phyloP scores from a whole-genome alignment of 108 stramenopile genomes.

The Chaetoceros muelleri region DNA sequence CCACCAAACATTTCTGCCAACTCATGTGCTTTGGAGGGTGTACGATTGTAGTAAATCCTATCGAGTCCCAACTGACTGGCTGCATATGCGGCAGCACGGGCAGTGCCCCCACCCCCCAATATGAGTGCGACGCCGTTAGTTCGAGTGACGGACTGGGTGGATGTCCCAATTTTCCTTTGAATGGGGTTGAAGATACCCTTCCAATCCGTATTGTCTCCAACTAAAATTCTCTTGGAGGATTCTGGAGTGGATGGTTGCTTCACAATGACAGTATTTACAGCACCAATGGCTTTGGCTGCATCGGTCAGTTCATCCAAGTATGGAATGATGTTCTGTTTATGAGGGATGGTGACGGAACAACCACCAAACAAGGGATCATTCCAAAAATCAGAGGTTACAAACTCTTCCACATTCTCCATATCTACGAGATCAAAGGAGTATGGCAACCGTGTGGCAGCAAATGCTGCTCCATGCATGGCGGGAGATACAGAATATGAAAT shows the following conservation, averaged over 20 bases:
- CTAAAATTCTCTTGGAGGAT: conserved; percentile 36
- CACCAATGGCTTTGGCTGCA: conserved; percentile 91
- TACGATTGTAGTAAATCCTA: conserved; percentile 89
- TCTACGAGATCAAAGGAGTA: conserved; percentile 79
- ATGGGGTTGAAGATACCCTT: conserved; percentile 91
- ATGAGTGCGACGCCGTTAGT: conserved; percentile 53
- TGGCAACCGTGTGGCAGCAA: conserved; percentile 70
- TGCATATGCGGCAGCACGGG: conserved; percentile 88
- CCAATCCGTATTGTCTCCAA: conserved; percentile 99
- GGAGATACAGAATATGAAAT: conserved; percentile 93
- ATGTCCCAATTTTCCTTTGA: conserved; percentile 44
- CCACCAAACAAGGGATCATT: conserved; percentile 79
- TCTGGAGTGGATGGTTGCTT: conserved; percentile 39
- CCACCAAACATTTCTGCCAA: conserved; percentile 88
- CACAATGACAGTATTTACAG: conserved; percentile 92
- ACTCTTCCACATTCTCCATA: conserved; percentile 70
- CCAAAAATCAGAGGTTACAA: conserved; percentile 74
- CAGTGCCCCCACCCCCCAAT: conserved; percentile 95
- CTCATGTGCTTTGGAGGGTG: conserved; percentile 78
- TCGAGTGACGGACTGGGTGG: conserved; percentile 5
- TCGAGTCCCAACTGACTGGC: conserved; percentile 72
- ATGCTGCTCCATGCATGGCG: conserved; percentile 93
- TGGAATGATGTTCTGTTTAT: conserved; percentile 91
- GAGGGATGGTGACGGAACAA: conserved; percentile 94
- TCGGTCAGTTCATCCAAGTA: conserved; percentile 87